Percentiles rank a stretch among this genome's conserved stretches.
These are phyloP conservation scores for Yamadazyma laniorum DNA, from an alignment of 805 yeast species.

Conservation along the genomic window DNA sequence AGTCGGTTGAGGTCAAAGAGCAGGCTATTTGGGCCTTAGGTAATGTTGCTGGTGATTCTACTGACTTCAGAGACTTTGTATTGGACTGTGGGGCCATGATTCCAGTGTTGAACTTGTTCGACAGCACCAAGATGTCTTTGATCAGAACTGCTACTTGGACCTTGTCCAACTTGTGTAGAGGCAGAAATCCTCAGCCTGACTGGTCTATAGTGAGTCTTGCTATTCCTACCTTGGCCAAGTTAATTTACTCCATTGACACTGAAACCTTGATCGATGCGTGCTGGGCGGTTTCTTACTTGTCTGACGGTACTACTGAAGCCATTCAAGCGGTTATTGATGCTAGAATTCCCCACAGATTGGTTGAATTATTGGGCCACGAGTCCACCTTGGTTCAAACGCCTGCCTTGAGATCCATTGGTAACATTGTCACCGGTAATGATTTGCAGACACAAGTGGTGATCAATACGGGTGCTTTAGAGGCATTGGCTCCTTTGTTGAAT, in stretches of 20 bases:
- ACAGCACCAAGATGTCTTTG: constrained; percentile 80
- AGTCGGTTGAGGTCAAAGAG: constrained; percentile 88
- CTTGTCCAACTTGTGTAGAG: constrained; percentile 92
- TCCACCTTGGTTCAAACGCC: constrained; percentile 92
- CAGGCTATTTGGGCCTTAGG: constrained; percentile 99
- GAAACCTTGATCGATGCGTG: constrained; percentile 97
- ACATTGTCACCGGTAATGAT: constrained; percentile 96
- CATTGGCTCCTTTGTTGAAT: constrained; percentile 72
- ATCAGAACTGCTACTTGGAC: constrained; percentile 99
- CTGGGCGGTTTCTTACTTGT: constrained; percentile 95
- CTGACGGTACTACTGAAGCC: constrained; percentile 90
- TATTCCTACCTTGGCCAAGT: constrained; percentile 85
- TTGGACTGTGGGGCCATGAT: constrained; percentile 82
- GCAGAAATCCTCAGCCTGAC: constrained; percentile 94
- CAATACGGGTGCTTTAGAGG: constrained; percentile 87
- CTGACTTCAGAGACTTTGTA: constrained; percentile 86
- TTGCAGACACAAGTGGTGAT: constrained; percentile 92
- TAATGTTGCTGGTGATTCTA: constrained; percentile 97
- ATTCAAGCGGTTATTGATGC: constrained; percentile 97
- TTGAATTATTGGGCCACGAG: constrained; percentile 82
- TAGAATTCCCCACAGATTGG: constrained; percentile 90
- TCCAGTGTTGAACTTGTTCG: constrained; percentile 78
- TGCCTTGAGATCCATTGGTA: constrained; percentile 95
- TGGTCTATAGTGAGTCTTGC: constrained; percentile 87
- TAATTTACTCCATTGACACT: constrained; percentile 84